Base-by-base conservation (phyloP, 2,329 filamentous ascomycete species). In the Paecilomyces niveus region DNA sequence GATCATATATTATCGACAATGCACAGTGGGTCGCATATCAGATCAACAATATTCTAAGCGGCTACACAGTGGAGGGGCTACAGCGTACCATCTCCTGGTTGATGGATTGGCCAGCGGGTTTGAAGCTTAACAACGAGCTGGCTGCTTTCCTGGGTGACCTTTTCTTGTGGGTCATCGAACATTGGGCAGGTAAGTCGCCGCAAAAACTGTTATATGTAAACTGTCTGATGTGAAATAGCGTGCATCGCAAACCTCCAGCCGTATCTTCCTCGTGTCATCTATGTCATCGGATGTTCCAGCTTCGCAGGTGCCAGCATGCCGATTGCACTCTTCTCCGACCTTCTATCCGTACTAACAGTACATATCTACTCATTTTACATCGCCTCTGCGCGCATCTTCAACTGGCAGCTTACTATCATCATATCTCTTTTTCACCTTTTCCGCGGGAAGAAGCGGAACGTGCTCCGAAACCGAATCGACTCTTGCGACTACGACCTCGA, bases 311-410 rank as follows among this genome's bases (percentile, higher is more conserved):
- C 94, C 56, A 97, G 92, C 71, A 92, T 99, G 89, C 92, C 95
- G 1, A 94, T 99, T 56, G 92, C 93, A 21, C 84, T 99, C 61
- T 93, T 96, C 74, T 97, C 93, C 0, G 94, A 99, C 72, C 83
- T 99, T 6, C 82, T 97, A 2, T 96, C 93, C 1, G 82, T 95
- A 53, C 80, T 97, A 60, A 99, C 95, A 1, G 79, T 99, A 35
- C 94, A 99, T 74, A 97, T 99, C 58, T 96, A 97, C 78, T 96
- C 89, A 1, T 99, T 99, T 74, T 99, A 99, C 74, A 88, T 97
- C 58, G 93, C 95, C 15, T 96, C 92, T 8, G 94, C 94, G 2
- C 88, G 94, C 55, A 97, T 99, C 68, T 99, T 93, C 75, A 92
- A 97, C 76, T 99, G 94, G 94, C 94, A 99, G 75, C 86, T 99